Conservation (phyloP, 2,329 filamentous ascomycete species). For the Hypoxylon sp. region DNA sequence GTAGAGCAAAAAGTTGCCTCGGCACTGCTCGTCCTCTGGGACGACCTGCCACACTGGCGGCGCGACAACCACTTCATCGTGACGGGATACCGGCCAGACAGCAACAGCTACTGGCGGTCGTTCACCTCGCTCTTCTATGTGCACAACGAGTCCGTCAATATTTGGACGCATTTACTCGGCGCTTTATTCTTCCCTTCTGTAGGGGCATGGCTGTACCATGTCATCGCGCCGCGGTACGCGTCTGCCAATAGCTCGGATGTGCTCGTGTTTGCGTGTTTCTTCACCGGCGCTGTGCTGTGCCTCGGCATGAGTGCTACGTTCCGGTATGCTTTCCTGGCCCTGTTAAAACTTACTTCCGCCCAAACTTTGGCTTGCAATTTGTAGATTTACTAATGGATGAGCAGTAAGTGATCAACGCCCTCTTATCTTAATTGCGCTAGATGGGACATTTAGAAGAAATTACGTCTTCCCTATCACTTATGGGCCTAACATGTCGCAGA, state of each 20-base stretch:
- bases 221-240: conserved; percentile 76
- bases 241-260: conserved; percentile 74
- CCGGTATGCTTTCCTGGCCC: conserved; percentile 56
- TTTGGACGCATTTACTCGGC: conserved; percentile 76
- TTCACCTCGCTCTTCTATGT: conserved; percentile 66
- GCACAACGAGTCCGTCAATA: conserved; percentile 75
- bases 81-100: conserved; percentile 67
- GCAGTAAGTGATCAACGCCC: conserved; percentile 31
- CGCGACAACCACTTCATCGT: conserved; percentile 72
- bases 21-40: conserved; percentile 67
- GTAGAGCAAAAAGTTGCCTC: conserved; percentile 60
- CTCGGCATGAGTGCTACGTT: conserved; percentile 87
- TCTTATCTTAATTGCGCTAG: not conserved
- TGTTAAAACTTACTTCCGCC: not conserved
- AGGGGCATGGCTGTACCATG: conserved; percentile 68
- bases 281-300: conserved; percentile 79
- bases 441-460: not conserved
- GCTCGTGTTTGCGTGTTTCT: conserved; percentile 83
- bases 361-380: not conserved
- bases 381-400: conserved; percentile 24
- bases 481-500: conserved; percentile 57
- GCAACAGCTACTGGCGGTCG: conserved; percentile 63
- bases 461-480: not conserved
- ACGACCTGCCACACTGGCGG: conserved; percentile 71
- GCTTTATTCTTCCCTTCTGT: conserved; percentile 70